Conservation (phyloP, 805 yeast species). For the Myxozyma kluyveri region DNA sequence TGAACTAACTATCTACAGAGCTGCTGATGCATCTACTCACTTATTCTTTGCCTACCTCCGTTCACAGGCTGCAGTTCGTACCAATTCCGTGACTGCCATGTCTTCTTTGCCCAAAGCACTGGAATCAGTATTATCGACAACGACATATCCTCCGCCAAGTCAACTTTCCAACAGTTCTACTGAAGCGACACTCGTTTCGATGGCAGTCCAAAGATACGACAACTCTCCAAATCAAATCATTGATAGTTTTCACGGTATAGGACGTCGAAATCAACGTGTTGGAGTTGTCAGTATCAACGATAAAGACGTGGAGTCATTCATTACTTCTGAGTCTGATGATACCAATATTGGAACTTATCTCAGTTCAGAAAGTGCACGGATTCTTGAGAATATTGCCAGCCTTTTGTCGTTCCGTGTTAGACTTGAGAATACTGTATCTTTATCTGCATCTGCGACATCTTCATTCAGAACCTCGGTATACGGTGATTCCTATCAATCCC, state of each 20-base stretch:
- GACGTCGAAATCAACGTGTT: conserved; percentile 1
- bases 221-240: conserved; percentile 5
- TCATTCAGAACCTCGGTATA: background rate
- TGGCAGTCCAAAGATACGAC: background rate
- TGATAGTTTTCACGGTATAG: conserved; percentile 10
- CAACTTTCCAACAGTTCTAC: background rate
- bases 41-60: conserved; percentile 70
- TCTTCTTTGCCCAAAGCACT: conserved; percentile 20
- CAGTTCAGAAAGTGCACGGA: conserved; percentile 12
- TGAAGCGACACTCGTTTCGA: conserved; percentile 5
- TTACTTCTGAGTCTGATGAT: conserved; percentile 1
- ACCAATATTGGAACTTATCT: background rate
- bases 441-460: background rate
- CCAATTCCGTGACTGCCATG: conserved; percentile 3
- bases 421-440: background rate
- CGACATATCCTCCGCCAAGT: conserved; percentile 18
- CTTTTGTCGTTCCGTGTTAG: background rate
- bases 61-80: conserved; percentile 39
- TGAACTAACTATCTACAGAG: conserved; percentile 41
- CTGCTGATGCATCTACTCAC: conserved; percentile 84
- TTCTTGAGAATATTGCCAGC: conserved; percentile 1
- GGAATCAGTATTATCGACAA: conserved; percentile 20
- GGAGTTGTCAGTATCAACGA: conserved; percentile 4
- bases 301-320: conserved; percentile 1
- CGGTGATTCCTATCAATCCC: too few relatives aligned